A percentile compares a stretch with the other conserved stretches of the same genome.
Conservation (phyloP, 345 rosid genomes). For the Psidium guajava region DNA sequence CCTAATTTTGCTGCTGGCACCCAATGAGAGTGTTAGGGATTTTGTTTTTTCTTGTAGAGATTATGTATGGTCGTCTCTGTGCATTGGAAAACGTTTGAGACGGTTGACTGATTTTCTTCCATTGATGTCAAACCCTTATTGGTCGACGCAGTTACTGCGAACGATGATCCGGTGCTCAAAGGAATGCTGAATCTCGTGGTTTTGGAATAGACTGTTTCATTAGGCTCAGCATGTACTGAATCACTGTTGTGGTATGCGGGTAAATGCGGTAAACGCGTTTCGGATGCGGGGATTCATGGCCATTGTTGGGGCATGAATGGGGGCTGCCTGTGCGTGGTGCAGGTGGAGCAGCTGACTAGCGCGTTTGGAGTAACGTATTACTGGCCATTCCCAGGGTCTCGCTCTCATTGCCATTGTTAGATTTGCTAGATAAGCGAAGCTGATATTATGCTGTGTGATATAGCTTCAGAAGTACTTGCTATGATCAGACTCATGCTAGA, state of each 20-base stretch:
- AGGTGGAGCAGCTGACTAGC: background rate
- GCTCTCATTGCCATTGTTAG: background rate
- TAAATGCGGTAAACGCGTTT: background rate
- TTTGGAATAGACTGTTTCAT: background rate
- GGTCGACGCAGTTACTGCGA: background rate
- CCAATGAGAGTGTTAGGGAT: background rate
- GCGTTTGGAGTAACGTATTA: background rate
- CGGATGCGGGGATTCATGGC: background rate
- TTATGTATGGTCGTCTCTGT: background rate
- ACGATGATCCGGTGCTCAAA: background rate
- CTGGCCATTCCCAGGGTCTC: rapidly evolving
- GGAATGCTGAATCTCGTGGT: background rate
- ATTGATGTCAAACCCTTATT: background rate
- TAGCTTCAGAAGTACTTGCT: background rate
- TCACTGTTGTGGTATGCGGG: background rate
- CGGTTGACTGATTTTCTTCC: background rate
- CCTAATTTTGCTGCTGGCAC: background rate
- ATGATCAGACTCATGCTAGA: background rate
- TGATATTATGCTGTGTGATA: background rate
- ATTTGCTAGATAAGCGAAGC: background rate
- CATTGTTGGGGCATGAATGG: background rate
- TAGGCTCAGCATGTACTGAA: background rate
- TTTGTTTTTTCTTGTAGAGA: background rate
- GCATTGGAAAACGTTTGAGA: background rate
- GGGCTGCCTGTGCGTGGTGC: background rate